These are phyloP conservation scores for Lipomyces yamanashiensis DNA, from an alignment of 805 yeast species.

Conservation along the genomic window DNA sequence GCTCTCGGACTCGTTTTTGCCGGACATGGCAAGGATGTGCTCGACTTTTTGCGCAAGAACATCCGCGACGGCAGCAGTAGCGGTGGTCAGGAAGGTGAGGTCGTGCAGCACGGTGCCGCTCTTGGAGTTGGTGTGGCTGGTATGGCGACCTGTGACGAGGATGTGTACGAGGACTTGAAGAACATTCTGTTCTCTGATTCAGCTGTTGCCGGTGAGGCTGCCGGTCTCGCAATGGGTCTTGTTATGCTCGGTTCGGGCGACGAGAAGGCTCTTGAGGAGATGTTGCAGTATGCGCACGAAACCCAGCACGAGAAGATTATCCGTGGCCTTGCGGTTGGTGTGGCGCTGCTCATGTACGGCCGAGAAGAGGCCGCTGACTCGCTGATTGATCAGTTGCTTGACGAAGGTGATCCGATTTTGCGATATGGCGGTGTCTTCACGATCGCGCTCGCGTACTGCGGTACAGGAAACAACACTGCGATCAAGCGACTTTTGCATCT, in stretches of 20 bases:
- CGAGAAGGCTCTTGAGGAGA: conserved; percentile 68
- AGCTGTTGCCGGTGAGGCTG: conserved; percentile 94
- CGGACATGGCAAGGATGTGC: conserved; percentile 88
- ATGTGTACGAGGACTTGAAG: conserved; percentile 78
- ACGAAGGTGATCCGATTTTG: conserved; percentile 77
- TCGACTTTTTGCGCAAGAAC: conserved; percentile 72
- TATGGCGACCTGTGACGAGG: conserved; percentile 81
- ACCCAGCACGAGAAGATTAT: conserved; percentile 95
- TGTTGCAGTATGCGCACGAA: conserved; percentile 89
- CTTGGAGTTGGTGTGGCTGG: conserved; percentile 96
- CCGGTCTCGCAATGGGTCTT: conserved; percentile 94
- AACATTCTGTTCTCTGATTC: conserved; percentile 86
- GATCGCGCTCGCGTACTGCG: conserved; percentile 93
- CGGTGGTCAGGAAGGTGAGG: conserved; percentile 67
- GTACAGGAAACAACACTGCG: conserved; percentile 89
- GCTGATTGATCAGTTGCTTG: conserved; percentile 66
- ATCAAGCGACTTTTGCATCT: conserved; percentile 83
- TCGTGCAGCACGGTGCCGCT: conserved; percentile 92
- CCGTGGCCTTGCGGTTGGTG: conserved; percentile 88
- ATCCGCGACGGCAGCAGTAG: conserved; percentile 53
- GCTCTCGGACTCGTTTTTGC: conserved; percentile 94
- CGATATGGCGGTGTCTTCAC: conserved; percentile 97
- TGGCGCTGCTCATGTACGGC: conserved; percentile 85
- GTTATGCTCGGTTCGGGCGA: conserved; percentile 92
- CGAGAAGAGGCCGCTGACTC: conserved; percentile 79